A percentile compares a stretch with the other conserved stretches of the same genome.
phyloP scores from a whole-genome alignment of 305 asterid species.

The Fraxinus angustifolia region DNA sequence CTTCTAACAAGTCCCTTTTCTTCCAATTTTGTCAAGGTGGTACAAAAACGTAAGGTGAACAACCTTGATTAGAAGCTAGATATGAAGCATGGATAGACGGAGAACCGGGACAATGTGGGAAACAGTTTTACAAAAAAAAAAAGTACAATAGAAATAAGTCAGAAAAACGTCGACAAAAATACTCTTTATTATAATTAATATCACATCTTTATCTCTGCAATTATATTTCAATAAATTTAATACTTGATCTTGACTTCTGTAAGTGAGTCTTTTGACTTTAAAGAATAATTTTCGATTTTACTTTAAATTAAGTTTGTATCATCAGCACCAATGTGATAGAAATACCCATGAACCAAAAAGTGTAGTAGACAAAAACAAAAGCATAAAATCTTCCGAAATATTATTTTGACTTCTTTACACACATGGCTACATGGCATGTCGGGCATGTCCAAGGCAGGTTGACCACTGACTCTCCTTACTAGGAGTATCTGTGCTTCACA shows the following conservation, averaged over 20 bases:
- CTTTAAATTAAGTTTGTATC: background rate
- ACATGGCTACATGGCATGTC: background rate
- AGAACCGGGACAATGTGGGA: background rate
- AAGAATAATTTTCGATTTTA: background rate
- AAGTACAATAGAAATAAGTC: background rate
- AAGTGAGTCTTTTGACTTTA: background rate
- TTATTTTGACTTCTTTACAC: background rate
- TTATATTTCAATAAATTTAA: background rate
- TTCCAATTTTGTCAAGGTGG: background rate
- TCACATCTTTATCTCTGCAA: background rate
- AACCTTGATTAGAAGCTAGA: background rate
- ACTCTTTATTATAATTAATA: background rate
- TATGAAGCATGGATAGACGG: background rate
- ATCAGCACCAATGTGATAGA: background rate
- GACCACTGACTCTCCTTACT: background rate
- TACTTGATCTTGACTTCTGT: background rate
- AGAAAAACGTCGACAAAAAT: background rate
- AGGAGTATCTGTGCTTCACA: background rate
- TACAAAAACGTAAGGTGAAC: background rate
- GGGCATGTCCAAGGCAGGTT: background rate
- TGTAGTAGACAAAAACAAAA: background rate
- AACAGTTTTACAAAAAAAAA: background rate
- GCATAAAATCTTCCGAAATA: background rate
- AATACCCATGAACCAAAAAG: background rate
- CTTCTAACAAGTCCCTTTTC: background rate